These are phyloP conservation scores for Colletotrichum limetticola DNA, from an alignment of 2,329 filamentous ascomycete species.

Conservation along the genomic window DNA sequence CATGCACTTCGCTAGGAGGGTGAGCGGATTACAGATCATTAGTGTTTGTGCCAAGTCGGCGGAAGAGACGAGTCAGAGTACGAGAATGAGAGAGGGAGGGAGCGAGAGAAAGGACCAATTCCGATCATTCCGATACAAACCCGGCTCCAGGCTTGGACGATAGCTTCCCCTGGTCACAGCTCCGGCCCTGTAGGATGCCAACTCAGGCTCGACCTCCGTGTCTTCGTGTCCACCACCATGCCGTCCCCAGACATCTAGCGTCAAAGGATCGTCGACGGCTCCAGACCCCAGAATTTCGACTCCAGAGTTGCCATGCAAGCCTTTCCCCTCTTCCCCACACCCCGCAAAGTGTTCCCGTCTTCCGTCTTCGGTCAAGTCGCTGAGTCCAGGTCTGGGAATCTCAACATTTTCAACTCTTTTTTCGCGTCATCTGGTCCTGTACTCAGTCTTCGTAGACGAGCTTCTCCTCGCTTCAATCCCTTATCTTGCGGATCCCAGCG, in stretches of 20 bases:
- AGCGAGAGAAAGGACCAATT: neutral
- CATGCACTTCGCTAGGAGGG: neutral
- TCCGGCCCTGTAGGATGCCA: neutral
- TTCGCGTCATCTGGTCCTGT: constrained; percentile 26
- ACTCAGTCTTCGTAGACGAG: constrained; percentile 6
- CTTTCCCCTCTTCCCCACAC: constrained; percentile 38
- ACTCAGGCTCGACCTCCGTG: constrained; percentile 8
- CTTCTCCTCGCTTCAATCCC: constrained; percentile 23
- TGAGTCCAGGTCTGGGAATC: constrained; percentile 6
- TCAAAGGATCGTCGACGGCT: constrained; percentile 27
- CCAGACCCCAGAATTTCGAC: constrained; percentile 22
- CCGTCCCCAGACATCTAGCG: constrained; percentile 19
- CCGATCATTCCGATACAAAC: constrained; percentile 16
- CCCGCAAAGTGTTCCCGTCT: constrained; percentile 35
- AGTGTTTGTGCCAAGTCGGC: constrained; percentile 2
- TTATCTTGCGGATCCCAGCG: neutral
- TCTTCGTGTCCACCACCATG: constrained; percentile 7
- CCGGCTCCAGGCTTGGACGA: neutral
- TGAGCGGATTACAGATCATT: neutral
- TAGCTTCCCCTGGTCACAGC: neutral
- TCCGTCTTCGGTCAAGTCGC: constrained; percentile 28
- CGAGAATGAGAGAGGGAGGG: neutral
- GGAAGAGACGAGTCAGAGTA: constrained; percentile 9
- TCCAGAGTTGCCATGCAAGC: constrained; percentile 14
- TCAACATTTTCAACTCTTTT: constrained; percentile 23